Percentiles rank a stretch among this genome's conserved stretches.
Evolutionary conservation across 1,284 basidiomycete genomes (phyloP).

Genomic region (Malassezia vespertilionis): DNA sequence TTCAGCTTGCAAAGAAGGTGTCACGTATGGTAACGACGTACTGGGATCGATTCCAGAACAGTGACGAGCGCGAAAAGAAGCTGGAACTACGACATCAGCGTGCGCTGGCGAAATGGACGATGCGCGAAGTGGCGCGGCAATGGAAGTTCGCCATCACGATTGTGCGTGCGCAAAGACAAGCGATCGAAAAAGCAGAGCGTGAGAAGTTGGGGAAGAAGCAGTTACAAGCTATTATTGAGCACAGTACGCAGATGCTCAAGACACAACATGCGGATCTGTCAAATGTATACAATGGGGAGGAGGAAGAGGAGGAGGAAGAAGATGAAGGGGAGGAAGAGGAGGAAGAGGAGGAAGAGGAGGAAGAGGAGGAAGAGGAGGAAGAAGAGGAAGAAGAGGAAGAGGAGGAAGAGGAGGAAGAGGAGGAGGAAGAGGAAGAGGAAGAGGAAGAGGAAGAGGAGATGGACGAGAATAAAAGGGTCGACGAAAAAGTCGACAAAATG

Average conservation of each 20-base stretch:
- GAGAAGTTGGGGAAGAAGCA: slow-evolving; percentile 66
- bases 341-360: slow-evolving; percentile 24
- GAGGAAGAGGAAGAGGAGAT: slow-evolving; percentile 41
- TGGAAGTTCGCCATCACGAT: slow-evolving; percentile 85
- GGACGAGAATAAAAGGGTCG: not conserved
- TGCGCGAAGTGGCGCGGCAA: slow-evolving; percentile 62
- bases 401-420: slow-evolving; percentile 49
- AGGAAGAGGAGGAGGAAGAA: slow-evolving; percentile 13
- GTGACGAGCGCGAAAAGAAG: slow-evolving; percentile 57
- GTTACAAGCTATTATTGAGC: slow-evolving; percentile 76
- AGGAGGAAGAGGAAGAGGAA: slow-evolving; percentile 51
- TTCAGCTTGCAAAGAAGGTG: slow-evolving; percentile 51
- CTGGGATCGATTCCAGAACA: slow-evolving; percentile 61
- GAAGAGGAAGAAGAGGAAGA: slow-evolving; percentile 21
- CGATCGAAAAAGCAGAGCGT: slow-evolving; percentile 57
- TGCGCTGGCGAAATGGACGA: slow-evolving; percentile 60
- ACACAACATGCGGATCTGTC: slow-evolving; percentile 52
- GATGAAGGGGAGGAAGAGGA: slow-evolving; percentile 16
- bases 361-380: slow-evolving; percentile 19
- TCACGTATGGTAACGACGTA: slow-evolving; percentile 63
- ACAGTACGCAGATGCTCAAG: slow-evolving; percentile 75
- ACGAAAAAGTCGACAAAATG: slow-evolving; percentile 15
- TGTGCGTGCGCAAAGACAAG: slow-evolving; percentile 60
- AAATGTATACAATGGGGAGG: slow-evolving; percentile 27
- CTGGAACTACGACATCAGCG: slow-evolving; percentile 62